phyloP scores from a whole-genome alignment of 2,329 filamentous ascomycete species.

The Cladosporium sp. region DNA sequence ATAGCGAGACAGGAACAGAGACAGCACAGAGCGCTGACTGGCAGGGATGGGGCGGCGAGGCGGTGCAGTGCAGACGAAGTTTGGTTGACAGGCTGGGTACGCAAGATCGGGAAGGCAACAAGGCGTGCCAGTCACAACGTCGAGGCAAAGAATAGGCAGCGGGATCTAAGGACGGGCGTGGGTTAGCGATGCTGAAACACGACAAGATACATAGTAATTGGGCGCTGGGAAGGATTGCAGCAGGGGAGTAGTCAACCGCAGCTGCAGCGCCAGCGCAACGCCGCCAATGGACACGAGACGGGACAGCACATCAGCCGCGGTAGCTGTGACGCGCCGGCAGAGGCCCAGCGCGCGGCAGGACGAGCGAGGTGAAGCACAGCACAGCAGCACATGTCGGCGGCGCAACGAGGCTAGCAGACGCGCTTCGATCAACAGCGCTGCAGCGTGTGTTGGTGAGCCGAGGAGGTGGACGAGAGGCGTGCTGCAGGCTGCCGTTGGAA shows the following conservation, averaged over 20 bases:
- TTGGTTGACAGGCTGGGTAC: conserved; percentile 20
- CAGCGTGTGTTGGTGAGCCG: conserved; percentile 11
- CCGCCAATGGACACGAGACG: conserved; percentile 26
- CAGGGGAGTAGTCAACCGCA: conserved; percentile 27
- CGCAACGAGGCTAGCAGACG: conserved; percentile 1
- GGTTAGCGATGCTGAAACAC: conserved; percentile 29
- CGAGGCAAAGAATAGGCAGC: conserved; percentile 17
- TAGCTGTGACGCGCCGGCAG: conserved; percentile 15
- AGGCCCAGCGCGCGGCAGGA: conserved; percentile 6
- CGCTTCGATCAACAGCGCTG: neutral
- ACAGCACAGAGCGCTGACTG: conserved; percentile 10
- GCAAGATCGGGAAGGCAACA: conserved; percentile 16
- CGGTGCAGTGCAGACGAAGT: conserved; percentile 11
- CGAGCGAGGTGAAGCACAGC: neutral
- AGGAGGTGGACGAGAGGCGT: conserved; percentile 13
- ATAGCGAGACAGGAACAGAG: conserved; percentile 14
- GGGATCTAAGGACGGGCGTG: conserved; percentile 20
- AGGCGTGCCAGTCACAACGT: conserved; percentile 23
- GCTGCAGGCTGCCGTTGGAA: conserved; percentile 16
- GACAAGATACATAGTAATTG: conserved; percentile 30
- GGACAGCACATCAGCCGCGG: conserved; percentile 20
- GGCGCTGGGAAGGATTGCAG: conserved; percentile 25
- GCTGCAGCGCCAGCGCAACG: conserved; percentile 31
- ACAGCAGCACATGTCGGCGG: conserved; percentile 1
- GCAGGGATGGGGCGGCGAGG: conserved; percentile 13